A percentile compares a stretch with the other conserved stretches of the same genome.
phyloP scores from a whole-genome alignment of 2,329 filamentous ascomycete species.

The Sclerotinia subarctica region DNA sequence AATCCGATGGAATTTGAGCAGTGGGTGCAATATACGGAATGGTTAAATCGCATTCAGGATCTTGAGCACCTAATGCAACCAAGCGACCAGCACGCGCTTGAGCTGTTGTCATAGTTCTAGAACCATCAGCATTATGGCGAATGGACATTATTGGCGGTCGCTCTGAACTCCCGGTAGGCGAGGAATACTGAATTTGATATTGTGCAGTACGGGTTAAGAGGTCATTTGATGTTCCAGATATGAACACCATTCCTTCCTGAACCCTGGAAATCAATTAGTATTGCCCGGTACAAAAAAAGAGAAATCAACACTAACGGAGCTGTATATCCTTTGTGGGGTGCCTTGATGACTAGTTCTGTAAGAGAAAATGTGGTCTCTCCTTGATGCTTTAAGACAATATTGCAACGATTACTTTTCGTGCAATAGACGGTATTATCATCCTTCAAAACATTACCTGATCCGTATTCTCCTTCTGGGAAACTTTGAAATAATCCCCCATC shows the following conservation, averaged over 20 bases:
- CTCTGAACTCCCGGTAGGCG: slow-evolving; percentile 35
- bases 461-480: slow-evolving; percentile 47
- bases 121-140: slow-evolving; percentile 52
- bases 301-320: slow-evolving; percentile 66
- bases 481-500: slow-evolving; percentile 74
- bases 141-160: slow-evolving; percentile 48
- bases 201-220: slow-evolving; percentile 68
- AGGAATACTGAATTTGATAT: slow-evolving; percentile 67
- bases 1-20: slow-evolving; percentile 57
- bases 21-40: slow-evolving; percentile 36
- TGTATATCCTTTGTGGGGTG: slow-evolving; percentile 75
- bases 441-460: slow-evolving; percentile 76
- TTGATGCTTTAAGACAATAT: slow-evolving; percentile 79
- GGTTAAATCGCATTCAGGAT: slow-evolving; percentile 41
- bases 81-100: slow-evolving; percentile 47
- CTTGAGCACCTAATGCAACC: slow-evolving; percentile 43
- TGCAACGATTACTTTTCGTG: slow-evolving; percentile 82
- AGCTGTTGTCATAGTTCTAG: slow-evolving; percentile 46
- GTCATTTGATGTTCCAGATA: slow-evolving; percentile 80
- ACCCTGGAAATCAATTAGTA: slow-evolving; percentile 52
- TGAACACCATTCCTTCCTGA: slow-evolving; percentile 87
- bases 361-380: slow-evolving; percentile 78
- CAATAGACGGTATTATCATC: slow-evolving; percentile 86
- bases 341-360: slow-evolving; percentile 83
- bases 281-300: neutral